Base-by-base conservation (phyloP, 2,329 filamentous ascomycete genomes). In the Ascochyta koolunga region DNA sequence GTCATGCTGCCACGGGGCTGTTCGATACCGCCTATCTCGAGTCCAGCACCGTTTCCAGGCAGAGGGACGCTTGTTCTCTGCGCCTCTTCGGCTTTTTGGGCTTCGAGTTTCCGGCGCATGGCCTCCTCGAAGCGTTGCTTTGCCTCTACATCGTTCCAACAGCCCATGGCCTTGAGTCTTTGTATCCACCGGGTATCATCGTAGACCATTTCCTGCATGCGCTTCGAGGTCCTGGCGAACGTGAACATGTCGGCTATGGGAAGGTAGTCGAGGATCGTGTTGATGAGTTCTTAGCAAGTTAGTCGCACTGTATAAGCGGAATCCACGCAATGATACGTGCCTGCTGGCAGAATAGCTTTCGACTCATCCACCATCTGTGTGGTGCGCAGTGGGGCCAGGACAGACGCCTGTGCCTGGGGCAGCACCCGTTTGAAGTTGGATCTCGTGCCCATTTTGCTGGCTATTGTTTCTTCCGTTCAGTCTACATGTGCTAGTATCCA, bases 121-220 rank as follows among this genome's bases (percentile, higher is more conserved):
- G 84, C 82, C 21, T 93, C 88, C 58, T 97, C 93, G 46, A 91
- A 90, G 47, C 90, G 80, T 63, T 85, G 86, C 56, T 93, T 84
- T 4, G 95, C 95, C 71, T 96, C 93, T 3, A 80, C 75, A 71
- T 99, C 95, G 69, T 96, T 89, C 95, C 95, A 99, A 62, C 90
- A 89, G 2, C 89, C 90, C 87, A 99, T 96, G 54, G 83, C 87
- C 71, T 89, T 89, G 49, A 99, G 77, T 59, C 90, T 85, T 60
- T 90, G 86, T 33, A 98, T 89, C 95, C 95, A 99, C 78, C 93
- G 85, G 43, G 92, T 91, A 75, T 99, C 95, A 74, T 99, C 95
- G 76, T 98, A 99, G 3, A 97, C 93, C 93, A 99, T 99, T 77
- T 99, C 95, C 71, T 89, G 89, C 83, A 98, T 86, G 56, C 91